phyloP scores from a whole-genome alignment of 257 asterid genomes.

The Asclepias syriaca region DNA sequence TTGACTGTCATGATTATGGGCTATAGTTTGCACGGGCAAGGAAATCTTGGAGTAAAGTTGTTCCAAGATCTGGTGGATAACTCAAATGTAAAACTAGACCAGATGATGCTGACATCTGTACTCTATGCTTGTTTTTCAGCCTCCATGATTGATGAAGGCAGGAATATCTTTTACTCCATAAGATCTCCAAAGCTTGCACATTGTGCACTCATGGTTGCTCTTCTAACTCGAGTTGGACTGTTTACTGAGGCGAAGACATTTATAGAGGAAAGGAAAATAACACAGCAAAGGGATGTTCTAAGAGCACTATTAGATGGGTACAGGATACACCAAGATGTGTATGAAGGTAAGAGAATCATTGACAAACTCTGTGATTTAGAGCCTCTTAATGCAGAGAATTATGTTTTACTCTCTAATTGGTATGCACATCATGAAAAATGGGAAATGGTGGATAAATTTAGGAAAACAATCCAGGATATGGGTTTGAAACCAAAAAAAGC shows the following conservation, averaged over 20 bases:
- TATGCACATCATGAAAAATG: slow-evolving; percentile 18
- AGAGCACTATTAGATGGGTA: slow-evolving; percentile 31
- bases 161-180: slow-evolving; percentile 16
- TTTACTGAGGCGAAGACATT: slow-evolving; percentile 21
- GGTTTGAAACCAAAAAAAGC: slow-evolving; percentile 23
- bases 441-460: slow-evolving; percentile 20
- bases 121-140: slow-evolving; percentile 26
- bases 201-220: slow-evolving; percentile 27
- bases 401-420: slow-evolving; percentile 23
- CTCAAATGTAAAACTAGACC: slow-evolving; percentile 14
- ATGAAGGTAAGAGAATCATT: slow-evolving; percentile 13
- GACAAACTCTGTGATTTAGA: slow-evolving; percentile 25
- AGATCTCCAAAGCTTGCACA: slow-evolving; percentile 27
- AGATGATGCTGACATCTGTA: slow-evolving; percentile 19
- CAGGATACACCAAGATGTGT: slow-evolving; percentile 19
- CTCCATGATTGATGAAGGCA: slow-evolving; percentile 26
- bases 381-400: slow-evolving; percentile 25
- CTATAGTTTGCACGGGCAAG: slow-evolving; percentile 28
- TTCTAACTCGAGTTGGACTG: slow-evolving; percentile 26
- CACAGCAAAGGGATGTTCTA: slow-evolving; percentile 21
- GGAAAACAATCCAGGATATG: slow-evolving; percentile 14
- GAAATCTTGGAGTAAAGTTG: slow-evolving; percentile 21
- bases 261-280: slow-evolving; percentile 16
- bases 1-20: slow-evolving; percentile 30
- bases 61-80: slow-evolving; percentile 12